Evolutionary conservation across 768 basidiomycete species (phyloP).

Genomic region (Boletus edulis): DNA sequence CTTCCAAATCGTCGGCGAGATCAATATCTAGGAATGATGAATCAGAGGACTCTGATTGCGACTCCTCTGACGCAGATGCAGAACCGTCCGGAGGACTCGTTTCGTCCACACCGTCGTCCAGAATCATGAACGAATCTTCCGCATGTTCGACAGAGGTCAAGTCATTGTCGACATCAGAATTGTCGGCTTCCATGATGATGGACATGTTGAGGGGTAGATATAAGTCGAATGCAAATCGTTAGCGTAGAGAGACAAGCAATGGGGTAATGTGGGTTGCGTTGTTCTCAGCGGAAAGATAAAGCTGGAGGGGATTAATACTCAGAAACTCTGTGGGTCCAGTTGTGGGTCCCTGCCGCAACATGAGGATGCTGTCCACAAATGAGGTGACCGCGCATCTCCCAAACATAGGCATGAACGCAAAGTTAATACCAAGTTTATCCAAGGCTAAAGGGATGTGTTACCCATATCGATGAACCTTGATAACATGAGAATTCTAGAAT

Average conservation of each 20-base stretch:
- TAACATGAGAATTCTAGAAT: slow-evolving; percentile 5
- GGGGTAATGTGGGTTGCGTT: not conserved
- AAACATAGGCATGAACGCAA: slow-evolving; percentile 24
- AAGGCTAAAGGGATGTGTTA: not conserved
- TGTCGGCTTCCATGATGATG: slow-evolving; percentile 12
- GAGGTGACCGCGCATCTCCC: slow-evolving; percentile 9
- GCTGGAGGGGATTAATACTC: slow-evolving; percentile 5
- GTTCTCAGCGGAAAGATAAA: not conserved
- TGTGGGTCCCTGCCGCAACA: slow-evolving; percentile 1
- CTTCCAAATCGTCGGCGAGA: slow-evolving; percentile 10
- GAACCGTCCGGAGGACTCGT: not conserved
- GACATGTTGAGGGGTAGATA: slow-evolving; percentile 8
- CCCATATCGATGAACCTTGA: slow-evolving; percentile 19
- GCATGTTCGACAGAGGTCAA: not conserved
- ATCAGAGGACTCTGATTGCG: slow-evolving; percentile 17
- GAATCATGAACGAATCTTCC: slow-evolving; percentile 11
- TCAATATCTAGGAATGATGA: slow-evolving; percentile 19
- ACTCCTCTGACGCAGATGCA: slow-evolving; percentile 3
- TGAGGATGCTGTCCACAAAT: not conserved
- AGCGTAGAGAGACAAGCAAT: not conserved
- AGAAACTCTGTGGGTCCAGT: slow-evolving; percentile 16
- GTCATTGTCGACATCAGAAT: slow-evolving; percentile 7
- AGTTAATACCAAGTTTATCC: slow-evolving; percentile 10
- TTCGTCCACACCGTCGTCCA: slow-evolving; percentile 4
- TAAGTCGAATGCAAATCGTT: not conserved